Evolutionary conservation across 306 rosid species (phyloP).

Genomic region (Cucurbita argyrosperma): DNA sequence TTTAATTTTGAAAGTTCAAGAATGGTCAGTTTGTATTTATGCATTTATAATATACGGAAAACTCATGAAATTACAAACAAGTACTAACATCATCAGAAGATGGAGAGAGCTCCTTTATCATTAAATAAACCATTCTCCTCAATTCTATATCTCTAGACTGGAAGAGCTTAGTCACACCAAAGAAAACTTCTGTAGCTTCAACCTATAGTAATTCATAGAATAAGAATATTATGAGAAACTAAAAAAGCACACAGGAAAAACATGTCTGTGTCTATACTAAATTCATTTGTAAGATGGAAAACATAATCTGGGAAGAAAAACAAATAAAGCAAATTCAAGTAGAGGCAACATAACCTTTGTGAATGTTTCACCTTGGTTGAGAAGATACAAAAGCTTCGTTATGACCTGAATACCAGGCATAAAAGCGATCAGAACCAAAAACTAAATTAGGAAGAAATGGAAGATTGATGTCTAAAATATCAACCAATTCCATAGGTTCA

Average conservation of each 20-base stretch:
- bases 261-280: neutral
- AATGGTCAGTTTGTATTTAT: slow-evolving; percentile 18
- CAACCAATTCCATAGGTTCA: neutral
- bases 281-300: neutral
- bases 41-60: slow-evolving; percentile 2
- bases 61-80: slow-evolving; percentile 3
- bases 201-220: slow-evolving; percentile 22
- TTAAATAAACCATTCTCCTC: slow-evolving; percentile 97
- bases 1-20: slow-evolving; percentile 9
- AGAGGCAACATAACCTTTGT: slow-evolving; percentile 51
- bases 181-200: slow-evolving; percentile 98
- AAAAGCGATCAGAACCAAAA: slow-evolving; percentile 10
- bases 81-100: slow-evolving; percentile 76
- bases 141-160: slow-evolving; percentile 85
- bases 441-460: neutral
- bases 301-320: neutral
- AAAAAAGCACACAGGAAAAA: neutral
- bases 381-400: slow-evolving; percentile 81
- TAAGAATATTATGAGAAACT: neutral
- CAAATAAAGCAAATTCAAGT: neutral
- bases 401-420: slow-evolving; percentile 47
- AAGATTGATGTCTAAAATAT: neutral
- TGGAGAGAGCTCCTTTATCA: slow-evolving; percentile 91
- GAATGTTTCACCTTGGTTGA: slow-evolving; percentile 88
- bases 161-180: slow-evolving; percentile 90